Evolutionary conservation across 495 filamentous ascomycete genomes (phyloP).

Genomic region (Penicillium longicatenatum): DNA sequence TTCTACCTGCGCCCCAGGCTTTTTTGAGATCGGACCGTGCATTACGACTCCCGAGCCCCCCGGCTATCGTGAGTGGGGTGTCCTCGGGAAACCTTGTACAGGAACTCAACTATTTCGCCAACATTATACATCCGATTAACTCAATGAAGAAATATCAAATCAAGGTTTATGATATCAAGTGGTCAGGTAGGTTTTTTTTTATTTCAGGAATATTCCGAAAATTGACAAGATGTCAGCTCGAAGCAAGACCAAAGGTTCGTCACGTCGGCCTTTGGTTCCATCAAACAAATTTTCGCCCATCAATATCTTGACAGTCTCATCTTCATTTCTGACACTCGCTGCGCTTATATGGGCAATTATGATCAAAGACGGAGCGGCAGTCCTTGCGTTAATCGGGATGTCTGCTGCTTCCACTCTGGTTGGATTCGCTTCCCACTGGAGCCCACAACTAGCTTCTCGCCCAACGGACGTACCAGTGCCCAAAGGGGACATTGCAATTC

Average conservation of each 20-base stretch:
- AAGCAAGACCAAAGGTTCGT: not conserved
- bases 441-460: not conserved
- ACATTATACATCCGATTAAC: not conserved
- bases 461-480: not conserved
- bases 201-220: too few relatives aligned
- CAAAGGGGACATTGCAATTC: not conserved
- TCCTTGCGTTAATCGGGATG: not conserved
- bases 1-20: not conserved
- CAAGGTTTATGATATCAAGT: too few relatives aligned
- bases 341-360: not conserved
- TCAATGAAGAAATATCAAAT: not conserved
- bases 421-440: not conserved
- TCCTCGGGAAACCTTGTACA: not conserved
- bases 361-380: not conserved
- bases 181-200: too few relatives aligned
- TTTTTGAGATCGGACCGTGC: not conserved
- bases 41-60: not conserved
- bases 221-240: too few relatives aligned
- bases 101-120: not conserved
- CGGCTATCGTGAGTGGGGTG: not conserved
- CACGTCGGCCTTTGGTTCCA: not conserved
- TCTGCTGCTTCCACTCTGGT: not conserved
- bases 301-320: not conserved
- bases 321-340: not conserved
- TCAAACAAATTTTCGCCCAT: not conserved